These are phyloP conservation scores for Fusarium penzigii DNA, from an alignment of 2,329 filamentous ascomycete species.

Conservation along the genomic window DNA sequence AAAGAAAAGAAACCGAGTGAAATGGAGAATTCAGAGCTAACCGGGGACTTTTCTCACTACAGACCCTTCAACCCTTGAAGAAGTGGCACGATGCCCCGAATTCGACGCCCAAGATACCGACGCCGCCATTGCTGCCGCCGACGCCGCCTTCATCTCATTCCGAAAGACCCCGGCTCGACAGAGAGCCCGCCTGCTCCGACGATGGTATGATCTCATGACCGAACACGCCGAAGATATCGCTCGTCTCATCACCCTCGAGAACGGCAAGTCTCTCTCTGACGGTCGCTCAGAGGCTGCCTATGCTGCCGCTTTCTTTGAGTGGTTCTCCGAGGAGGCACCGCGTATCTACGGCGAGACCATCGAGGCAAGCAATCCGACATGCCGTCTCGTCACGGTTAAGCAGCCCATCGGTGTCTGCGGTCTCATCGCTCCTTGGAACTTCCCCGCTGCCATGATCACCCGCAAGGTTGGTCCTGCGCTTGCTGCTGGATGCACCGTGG, in stretches of 20 bases:
- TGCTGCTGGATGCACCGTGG: constrained; percentile 74
- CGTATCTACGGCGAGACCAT: constrained; percentile 48
- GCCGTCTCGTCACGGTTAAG: constrained; percentile 45
- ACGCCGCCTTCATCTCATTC: constrained; percentile 61
- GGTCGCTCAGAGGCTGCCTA: constrained; percentile 59
- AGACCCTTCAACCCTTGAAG: constrained; percentile 71
- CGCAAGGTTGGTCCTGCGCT: constrained; percentile 54
- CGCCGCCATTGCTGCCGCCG: constrained; percentile 70
- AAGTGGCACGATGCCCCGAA: constrained; percentile 53
- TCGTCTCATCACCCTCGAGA: constrained; percentile 69
- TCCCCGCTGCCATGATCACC: constrained; percentile 55
- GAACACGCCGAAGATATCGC: constrained; percentile 68
- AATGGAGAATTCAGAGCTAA: too few relatives aligned
- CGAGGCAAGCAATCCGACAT: constrained; percentile 58
- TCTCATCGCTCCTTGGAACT: constrained; percentile 54
- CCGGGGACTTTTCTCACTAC: constrained; percentile 13
- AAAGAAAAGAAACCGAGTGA: too few relatives aligned
- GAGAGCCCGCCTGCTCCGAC: constrained; percentile 59
- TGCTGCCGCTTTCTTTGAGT: constrained; percentile 62
- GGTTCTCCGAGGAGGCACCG: constrained; percentile 67
- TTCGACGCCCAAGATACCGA: constrained; percentile 63
- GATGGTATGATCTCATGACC: constrained; percentile 68
- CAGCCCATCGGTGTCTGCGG: constrained; percentile 39
- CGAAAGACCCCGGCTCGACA: constrained; percentile 59
- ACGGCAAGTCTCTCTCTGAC: constrained; percentile 68